Conservation (phyloP, 306 rosid genomes). For the Glycine tomentella region DNA sequence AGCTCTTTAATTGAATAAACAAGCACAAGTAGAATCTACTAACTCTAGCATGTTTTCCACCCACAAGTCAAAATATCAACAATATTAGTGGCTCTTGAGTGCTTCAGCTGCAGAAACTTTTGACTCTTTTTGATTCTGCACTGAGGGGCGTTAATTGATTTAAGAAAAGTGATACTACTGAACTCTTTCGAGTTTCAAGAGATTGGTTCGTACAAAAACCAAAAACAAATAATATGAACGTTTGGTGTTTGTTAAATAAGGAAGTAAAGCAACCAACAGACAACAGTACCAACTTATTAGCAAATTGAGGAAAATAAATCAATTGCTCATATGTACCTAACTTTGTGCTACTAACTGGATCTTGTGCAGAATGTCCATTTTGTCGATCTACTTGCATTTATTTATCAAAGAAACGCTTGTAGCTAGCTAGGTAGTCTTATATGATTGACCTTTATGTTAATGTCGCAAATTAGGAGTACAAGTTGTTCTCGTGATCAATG, state of each 20-base stretch:
- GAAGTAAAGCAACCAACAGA: too few species aligned
- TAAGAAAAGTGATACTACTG: constrained; percentile 18
- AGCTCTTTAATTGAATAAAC: constrained; percentile 16
- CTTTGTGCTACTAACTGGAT: constrained; percentile 13
- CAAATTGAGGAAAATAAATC: constrained; percentile 27
- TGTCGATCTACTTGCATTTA: constrained; percentile 22
- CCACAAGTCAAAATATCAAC: too few species aligned
- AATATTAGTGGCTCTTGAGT: constrained; percentile 20
- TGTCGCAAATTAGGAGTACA: constrained; percentile 35
- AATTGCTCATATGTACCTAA: constrained; percentile 36
- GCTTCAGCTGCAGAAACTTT: constrained; percentile 56
- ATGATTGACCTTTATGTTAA: neutral
- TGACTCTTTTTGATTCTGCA: constrained; percentile 54
- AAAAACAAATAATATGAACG: too few species aligned
- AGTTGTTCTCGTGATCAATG: neutral
- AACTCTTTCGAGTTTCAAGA: too few species aligned
- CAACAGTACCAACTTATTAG: neutral
- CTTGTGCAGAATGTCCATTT: constrained; percentile 1
- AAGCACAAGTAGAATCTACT: neutral
- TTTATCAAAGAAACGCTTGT: constrained; percentile 1
- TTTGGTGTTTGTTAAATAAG: too few species aligned
- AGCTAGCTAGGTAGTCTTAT: constrained; percentile 11
- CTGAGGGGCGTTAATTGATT: constrained; percentile 34
- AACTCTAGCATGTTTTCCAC: too few species aligned
- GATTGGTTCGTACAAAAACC: too few species aligned